phyloP scores from a whole-genome alignment of 495 filamentous ascomycete genomes.

The Xylaria palmicola region DNA sequence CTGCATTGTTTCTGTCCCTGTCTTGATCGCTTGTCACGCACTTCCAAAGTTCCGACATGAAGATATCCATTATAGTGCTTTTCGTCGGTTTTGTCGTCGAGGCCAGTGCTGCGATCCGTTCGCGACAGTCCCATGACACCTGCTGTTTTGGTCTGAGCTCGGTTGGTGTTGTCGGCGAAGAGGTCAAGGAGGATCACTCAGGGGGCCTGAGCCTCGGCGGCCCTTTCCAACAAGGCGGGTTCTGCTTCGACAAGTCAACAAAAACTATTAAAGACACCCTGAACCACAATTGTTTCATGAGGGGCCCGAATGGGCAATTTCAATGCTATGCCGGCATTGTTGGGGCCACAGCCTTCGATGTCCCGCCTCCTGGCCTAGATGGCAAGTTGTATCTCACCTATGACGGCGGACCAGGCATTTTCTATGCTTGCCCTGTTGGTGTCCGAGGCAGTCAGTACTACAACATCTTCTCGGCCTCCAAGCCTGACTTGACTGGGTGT shows the following conservation, averaged over 20 bases:
- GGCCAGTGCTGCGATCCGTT: constrained; percentile 13
- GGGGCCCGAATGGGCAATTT: constrained; percentile 25
- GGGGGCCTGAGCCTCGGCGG: constrained; percentile 28
- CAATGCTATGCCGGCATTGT: constrained; percentile 27
- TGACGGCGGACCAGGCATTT: constrained; percentile 19
- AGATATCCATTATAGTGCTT: constrained; percentile 19
- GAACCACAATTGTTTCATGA: constrained; percentile 31
- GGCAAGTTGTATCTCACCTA: constrained; percentile 26
- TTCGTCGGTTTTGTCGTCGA: constrained; percentile 12
- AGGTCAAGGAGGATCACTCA: constrained; percentile 25
- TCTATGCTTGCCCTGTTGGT: constrained; percentile 24
- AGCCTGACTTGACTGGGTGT: constrained; percentile 17
- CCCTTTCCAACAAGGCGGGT: constrained; percentile 28
- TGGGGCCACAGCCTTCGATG: constrained; percentile 23
- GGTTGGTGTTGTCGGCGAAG: constrained; percentile 23
- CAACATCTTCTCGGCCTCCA: constrained; percentile 23
- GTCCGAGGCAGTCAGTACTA: constrained; percentile 16
- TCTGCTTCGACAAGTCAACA: constrained; percentile 26
- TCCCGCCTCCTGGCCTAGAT: constrained; percentile 4
- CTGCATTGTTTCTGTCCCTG: background rate
- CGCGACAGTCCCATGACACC: constrained; percentile 12
- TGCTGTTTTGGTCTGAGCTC: constrained; percentile 32
- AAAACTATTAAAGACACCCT: constrained; percentile 28
- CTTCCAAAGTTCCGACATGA: constrained; percentile 11
- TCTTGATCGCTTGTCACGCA: background rate